These are phyloP conservation scores for Neurospora sp. DNA, from an alignment of 495 filamentous ascomycete genomes.

Conservation along the genomic window DNA sequence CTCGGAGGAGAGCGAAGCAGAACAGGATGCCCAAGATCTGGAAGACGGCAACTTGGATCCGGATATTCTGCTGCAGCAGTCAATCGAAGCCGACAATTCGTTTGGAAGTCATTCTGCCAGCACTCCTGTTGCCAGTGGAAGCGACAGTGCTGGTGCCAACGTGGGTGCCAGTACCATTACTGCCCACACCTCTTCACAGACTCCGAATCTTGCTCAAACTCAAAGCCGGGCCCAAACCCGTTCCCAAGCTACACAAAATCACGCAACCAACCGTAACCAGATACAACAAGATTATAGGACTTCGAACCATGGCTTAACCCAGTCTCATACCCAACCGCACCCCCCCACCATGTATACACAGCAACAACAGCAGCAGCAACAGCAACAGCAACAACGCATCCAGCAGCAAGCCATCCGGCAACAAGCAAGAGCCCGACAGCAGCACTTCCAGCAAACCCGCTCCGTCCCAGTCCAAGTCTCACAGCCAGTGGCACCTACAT, in stretches of 20 bases:
- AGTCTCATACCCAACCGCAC: not conserved
- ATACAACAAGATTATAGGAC: not conserved
- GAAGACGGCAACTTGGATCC: not conserved
- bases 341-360: not conserved
- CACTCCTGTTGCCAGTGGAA: not conserved
- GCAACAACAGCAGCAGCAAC: slow-evolving; percentile 3
- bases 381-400: not conserved
- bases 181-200: not conserved
- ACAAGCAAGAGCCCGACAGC: not conserved
- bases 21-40: not conserved
- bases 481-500: not conserved
- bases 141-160: not conserved
- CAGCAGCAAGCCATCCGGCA: not conserved
- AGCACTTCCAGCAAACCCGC: not conserved
- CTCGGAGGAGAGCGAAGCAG: not conserved
- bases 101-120: not conserved
- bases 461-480: not conserved
- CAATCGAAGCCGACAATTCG: not conserved
- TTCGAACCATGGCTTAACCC: not conserved
- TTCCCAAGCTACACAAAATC: not conserved
- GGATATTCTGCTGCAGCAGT: not conserved
- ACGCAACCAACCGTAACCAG: not conserved
- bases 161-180: not conserved
- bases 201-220: not conserved
- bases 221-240: not conserved